Evolutionary conservation across 2,329 filamentous ascomycete genomes (phyloP).

Genomic region (Thermothelomyces thermophilus): DNA sequence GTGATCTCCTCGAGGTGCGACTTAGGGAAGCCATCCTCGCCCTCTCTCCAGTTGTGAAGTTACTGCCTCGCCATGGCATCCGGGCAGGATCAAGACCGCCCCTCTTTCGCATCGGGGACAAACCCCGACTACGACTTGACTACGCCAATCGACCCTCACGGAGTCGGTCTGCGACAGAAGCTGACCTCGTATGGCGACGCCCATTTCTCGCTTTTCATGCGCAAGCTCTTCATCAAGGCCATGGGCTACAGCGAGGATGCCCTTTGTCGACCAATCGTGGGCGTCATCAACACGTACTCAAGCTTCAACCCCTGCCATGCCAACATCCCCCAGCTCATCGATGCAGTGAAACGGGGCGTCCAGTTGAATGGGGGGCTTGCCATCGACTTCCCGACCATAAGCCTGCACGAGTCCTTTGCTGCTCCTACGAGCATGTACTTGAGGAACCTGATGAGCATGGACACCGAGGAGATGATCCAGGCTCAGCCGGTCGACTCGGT

Average conservation of each 20-base stretch:
- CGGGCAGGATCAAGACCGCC: not conserved
- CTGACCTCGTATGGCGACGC: slow-evolving; percentile 65
- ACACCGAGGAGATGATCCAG: slow-evolving; percentile 70
- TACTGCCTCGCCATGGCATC: slow-evolving; percentile 1
- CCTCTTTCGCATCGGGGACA: no score
- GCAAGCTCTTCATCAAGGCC: slow-evolving; percentile 73
- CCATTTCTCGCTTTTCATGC: slow-evolving; percentile 67
- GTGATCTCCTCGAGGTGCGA: no score
- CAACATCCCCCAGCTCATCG: slow-evolving; percentile 64
- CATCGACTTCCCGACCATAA: slow-evolving; percentile 69
- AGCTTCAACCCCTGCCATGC: slow-evolving; percentile 70
- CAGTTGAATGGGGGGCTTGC: slow-evolving; percentile 61
- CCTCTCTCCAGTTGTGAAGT: no score
- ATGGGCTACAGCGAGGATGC: slow-evolving; percentile 67
- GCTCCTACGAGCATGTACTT: slow-evolving; percentile 69
- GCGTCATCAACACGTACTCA: slow-evolving; percentile 67
- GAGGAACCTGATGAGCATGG: slow-evolving; percentile 71
- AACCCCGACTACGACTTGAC: slow-evolving; percentile 23
- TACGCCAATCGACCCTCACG: slow-evolving; percentile 16
- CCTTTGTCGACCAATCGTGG: slow-evolving; percentile 63
- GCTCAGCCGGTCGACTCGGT: slow-evolving; percentile 65
- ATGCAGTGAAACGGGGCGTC: slow-evolving; percentile 62
- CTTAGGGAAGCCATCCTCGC: no score
- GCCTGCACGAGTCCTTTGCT: slow-evolving; percentile 62
- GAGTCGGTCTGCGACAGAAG: slow-evolving; percentile 52